These are phyloP conservation scores for Oryza punctata DNA, from an alignment of 176 grass and related monocot genomes.

Conservation along the genomic window DNA sequence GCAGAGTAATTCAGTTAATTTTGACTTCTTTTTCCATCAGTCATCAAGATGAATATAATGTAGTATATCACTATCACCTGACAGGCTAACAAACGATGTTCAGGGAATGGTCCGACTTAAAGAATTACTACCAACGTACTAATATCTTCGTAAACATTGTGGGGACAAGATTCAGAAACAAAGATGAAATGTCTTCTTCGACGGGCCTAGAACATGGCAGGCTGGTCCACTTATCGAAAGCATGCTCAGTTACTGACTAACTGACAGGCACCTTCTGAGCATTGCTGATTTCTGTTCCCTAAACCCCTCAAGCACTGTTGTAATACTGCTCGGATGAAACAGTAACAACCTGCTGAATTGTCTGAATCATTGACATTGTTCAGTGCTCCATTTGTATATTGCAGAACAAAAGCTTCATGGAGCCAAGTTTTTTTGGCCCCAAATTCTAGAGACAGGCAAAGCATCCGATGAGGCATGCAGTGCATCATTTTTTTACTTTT, in stretches of 20 bases:
- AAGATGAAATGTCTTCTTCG: background rate
- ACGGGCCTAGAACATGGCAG: background rate
- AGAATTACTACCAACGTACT: background rate
- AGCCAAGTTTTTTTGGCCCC: background rate
- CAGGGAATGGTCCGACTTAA: background rate
- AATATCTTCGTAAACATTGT: background rate
- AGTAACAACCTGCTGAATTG: background rate
- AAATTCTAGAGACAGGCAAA: background rate
- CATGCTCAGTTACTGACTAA: background rate
- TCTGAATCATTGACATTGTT: background rate
- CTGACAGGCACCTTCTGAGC: background rate
- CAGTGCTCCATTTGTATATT: background rate
- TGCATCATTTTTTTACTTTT: background rate
- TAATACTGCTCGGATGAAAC: background rate
- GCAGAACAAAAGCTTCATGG: background rate
- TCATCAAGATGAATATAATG: background rate
- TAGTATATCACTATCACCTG: background rate
- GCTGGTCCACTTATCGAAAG: slow-evolving; percentile 6
- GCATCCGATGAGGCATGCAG: background rate
- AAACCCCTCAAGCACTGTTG: background rate
- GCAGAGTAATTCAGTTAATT: background rate
- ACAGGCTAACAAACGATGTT: background rate
- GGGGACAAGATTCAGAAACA: background rate
- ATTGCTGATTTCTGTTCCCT: background rate
- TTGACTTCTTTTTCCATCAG: background rate